Base-by-base conservation (phyloP, 768 basidiomycete species). In the Tulasnella sp. region DNA sequence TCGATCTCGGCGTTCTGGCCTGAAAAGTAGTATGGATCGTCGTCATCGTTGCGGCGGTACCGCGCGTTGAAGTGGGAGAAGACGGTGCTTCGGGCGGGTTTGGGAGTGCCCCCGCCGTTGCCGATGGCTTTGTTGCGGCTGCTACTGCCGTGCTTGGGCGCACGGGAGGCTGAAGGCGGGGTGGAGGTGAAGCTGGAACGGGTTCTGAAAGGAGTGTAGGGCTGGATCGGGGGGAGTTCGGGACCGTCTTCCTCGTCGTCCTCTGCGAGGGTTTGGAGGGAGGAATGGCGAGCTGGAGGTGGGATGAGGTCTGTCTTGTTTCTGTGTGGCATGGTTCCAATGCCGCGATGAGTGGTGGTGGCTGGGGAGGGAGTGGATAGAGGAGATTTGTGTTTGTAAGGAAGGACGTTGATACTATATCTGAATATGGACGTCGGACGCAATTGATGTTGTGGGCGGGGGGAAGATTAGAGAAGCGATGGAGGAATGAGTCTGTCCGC, bases 41-140 rank as follows among this genome's bases (percentile, higher is more conserved):
- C 73, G 17, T 41, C 73, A 19, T 75, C 69, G 37, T 22, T 17
- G 2, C 34, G 37, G 14, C 72, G 73, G 41, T 66, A 74, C 42
- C 52, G 73, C 39, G 52, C 34, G 41, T 65, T 72, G 65, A 74
- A 74, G n/a, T 63, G 59, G 14, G 73, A 66, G 72, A 29, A 74
- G 35, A 74, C 72, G 32, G 34, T 62, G 22, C 26, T 59, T 12
- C 52, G 19, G 4, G 52, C 52, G 29, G 52, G 52, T 32, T 59
- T 59, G 5, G 52, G 29, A 26, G 22, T 1, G 29, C 32, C 32
- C 12, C 22, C 52, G 11, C 22, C 26, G 52, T 29, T 59, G 11
- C 22, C 26, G 52, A 11, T 59, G 26, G 5, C 14, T 59, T 59
- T 59, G 16, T 29, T 22, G 32, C 16, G 22, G 6, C 52, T 29